Percentiles rank a stretch among this genome's conserved stretches.
Evolutionary conservation across 2,329 filamentous ascomycete genomes (phyloP).

Genomic region (Sclerotinia sclerotiorum): DNA sequence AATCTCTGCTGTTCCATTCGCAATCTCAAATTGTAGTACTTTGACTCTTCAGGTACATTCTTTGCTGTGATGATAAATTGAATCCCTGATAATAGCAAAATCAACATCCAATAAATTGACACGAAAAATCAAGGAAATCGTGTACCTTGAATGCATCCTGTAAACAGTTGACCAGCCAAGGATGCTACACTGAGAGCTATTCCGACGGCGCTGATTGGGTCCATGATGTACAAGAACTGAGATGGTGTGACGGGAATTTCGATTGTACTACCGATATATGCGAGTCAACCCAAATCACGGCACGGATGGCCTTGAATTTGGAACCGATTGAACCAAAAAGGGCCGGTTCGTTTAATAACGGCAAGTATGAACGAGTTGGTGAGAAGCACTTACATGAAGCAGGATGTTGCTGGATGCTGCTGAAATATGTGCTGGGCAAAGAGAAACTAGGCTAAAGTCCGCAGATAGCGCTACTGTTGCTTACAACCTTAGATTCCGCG

Average conservation of each 20-base stretch:
- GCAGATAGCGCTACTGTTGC: slow-evolving; percentile 2
- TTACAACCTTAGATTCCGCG: not conserved
- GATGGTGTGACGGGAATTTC: slow-evolving; percentile 18
- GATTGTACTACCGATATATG: slow-evolving; percentile 20
- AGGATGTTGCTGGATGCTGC: not conserved
- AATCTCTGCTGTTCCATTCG: slow-evolving; percentile 53
- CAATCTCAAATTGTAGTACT: slow-evolving; percentile 50
- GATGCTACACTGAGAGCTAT: slow-evolving; percentile 45
- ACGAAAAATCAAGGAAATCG: slow-evolving; percentile 7
- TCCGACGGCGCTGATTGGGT: slow-evolving; percentile 38
- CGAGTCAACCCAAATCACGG: slow-evolving; percentile 11
- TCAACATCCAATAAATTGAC: slow-evolving; percentile 22
- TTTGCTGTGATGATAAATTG: slow-evolving; percentile 51
- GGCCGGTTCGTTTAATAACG: slow-evolving; percentile 10
- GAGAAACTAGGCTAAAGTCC: slow-evolving; percentile 3
- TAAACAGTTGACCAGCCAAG: slow-evolving; percentile 49
- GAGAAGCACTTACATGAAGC: slow-evolving; percentile 3
- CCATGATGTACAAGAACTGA: slow-evolving; percentile 29
- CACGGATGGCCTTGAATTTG: slow-evolving; percentile 14
- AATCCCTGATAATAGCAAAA: slow-evolving; percentile 42
- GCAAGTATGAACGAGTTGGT: slow-evolving; percentile 3
- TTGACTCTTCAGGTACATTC: slow-evolving; percentile 50
- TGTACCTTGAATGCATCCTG: slow-evolving; percentile 47
- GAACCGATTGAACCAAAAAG: slow-evolving; percentile 18
- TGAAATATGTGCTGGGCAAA: slow-evolving; percentile 8